Base-by-base conservation (phyloP, 768 basidiomycete genomes). In the Exidia glandulosa region DNA sequence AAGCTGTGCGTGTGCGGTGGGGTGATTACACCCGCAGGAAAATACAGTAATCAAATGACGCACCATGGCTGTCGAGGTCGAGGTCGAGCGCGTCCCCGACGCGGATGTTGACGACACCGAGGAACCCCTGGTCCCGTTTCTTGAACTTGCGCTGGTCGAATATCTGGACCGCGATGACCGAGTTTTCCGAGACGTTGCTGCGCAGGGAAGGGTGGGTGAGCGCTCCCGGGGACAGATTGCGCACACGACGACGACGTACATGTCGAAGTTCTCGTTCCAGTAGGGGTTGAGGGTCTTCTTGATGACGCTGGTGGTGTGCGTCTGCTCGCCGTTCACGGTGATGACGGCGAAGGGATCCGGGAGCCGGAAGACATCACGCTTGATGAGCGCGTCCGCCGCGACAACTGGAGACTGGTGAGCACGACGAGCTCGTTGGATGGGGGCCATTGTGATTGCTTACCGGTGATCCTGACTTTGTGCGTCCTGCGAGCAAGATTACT, bases 111-210 rank as follows among this genome's bases (percentile, higher is more conserved):
- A 98, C 94, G 14, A 98, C 95, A 34, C 96, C 96, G 58, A 99
- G 77, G 73, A 99, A 99, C 2, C 96, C 96, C 71, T 98, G 96
- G 71, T 99, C 96, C 67, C 88, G 86, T 74, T 90, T 82, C 80
- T 99, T 99, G 78, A 98, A 98, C 75, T 99, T 99, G 72, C 93
- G 86, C 74, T 98, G 95, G 75, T 99, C 96, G 66, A 98, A 98
- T 67, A 98, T 96, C 75, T 99, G 96, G 1, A 98, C 94, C 3
- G 93, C 92, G 61, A 99, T 83, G 55, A 98, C 90, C 19, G 94
- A 97, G n/a, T 90, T 92, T 66, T 99, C 96, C 72, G 94, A 95
- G 70, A 96, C 95, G 57, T 83, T 90, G 65, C 94, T 97, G 66
- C 29, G 59, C 60, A 50, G 61, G 33, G 64, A 58, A 41, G 31